Base-by-base conservation (phyloP, 805 yeast species). In the Torulaspora delbrueckii region DNA sequence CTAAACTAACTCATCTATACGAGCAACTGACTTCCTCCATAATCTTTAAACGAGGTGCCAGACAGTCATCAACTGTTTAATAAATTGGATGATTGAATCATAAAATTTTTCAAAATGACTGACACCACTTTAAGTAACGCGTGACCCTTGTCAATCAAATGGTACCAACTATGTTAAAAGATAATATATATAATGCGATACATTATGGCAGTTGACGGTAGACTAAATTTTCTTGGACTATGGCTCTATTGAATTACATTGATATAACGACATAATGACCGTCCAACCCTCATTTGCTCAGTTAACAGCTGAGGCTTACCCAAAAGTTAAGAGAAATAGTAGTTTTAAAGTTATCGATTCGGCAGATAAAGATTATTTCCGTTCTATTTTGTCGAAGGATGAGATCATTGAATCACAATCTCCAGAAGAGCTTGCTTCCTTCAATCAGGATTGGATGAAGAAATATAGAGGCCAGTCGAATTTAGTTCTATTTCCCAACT, bases 401-500 rank as follows among this genome's bases (percentile, higher is more conserved):
- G 55, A 52, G 42, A 42, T 46, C 32, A 9, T 49, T 14, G 47
- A 49, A 10, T 44, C 54, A 12, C 27, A 43, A 22, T 40, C 46
- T 13, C 34, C 51, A 9, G 54, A 44, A 24, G 51, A 50, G 13
- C 48, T 47, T 23, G 49, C 37, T 26, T 47, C 51, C 12, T 50
- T 50, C 41, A 87, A 87, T 60, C 87, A 83, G 62, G 96, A 87
- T 65, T 82, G 89, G 85, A 87, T 86, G 95, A 75, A 84, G 57
- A 87, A 87, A 66, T 87, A 87, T 66, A 73, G 79, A 50, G 96
- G 96, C 18, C 84, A 82, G 59, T 80, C 93, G 0, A 69, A 76
- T 56, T 61, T 87, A 26, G 85, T 85, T 3, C 73, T 87, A 52
- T 84, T 83, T 64, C 96, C 96, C 33, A 82, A 78, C 55, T 76